phyloP scores from a whole-genome alignment of 371 early-diverging fungal species.

The Lichtheimia ramosa region DNA sequence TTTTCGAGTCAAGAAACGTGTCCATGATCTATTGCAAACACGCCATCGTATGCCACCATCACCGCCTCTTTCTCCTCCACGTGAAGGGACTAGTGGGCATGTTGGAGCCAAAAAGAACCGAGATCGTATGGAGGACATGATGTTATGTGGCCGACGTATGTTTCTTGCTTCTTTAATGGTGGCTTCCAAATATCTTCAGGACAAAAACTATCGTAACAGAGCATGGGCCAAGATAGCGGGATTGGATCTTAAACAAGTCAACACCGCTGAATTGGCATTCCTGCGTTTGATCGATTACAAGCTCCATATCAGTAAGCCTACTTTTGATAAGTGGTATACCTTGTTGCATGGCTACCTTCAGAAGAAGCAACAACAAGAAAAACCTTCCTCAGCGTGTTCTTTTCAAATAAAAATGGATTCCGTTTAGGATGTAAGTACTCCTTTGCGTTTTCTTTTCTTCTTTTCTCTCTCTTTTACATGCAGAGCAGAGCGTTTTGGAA shows the following conservation, averaged over 20 bases:
- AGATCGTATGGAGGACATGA: slow-evolving; percentile 27
- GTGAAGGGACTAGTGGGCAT: background rate
- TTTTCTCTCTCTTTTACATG: no score
- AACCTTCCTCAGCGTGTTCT: background rate
- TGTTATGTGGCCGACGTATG: slow-evolving; percentile 70
- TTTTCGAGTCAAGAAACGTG: slow-evolving; percentile 40
- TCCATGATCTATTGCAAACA: slow-evolving; percentile 29
- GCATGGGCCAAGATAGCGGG: slow-evolving; percentile 75
- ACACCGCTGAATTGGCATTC: slow-evolving; percentile 69
- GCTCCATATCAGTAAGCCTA: slow-evolving; percentile 59
- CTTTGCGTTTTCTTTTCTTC: no score
- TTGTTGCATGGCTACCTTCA: slow-evolving; percentile 49
- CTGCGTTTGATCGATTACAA: slow-evolving; percentile 68
- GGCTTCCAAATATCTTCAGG: slow-evolving; percentile 72
- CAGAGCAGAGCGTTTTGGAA: no score
- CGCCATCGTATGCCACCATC: slow-evolving; percentile 8
- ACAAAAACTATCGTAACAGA: slow-evolving; percentile 69
- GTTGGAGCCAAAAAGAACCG: background rate
- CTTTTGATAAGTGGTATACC: slow-evolving; percentile 67
- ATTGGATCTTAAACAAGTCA: slow-evolving; percentile 65
- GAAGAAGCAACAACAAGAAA: slow-evolving; percentile 10
- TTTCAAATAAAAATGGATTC: background rate
- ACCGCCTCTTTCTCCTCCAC: slow-evolving; percentile 5
- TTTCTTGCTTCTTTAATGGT: slow-evolving; percentile 69
- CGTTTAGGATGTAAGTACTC: no score